Percentiles rank a stretch among this genome's conserved stretches.
phyloP scores from a whole-genome alignment of 768 basidiomycete species.

The Pholiota microspora region DNA sequence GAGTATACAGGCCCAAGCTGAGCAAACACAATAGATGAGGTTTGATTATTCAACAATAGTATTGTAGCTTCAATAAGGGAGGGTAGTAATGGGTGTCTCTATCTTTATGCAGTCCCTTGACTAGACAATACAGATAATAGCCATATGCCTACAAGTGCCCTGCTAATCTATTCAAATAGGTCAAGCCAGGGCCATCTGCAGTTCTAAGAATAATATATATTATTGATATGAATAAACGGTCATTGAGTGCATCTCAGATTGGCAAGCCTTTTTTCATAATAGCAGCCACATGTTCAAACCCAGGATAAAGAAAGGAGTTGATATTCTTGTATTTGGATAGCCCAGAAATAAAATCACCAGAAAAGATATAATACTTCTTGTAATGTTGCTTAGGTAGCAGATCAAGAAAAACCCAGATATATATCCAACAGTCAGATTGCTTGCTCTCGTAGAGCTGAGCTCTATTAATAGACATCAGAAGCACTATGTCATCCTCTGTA shows the following conservation, averaged over 20 bases:
- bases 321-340: constrained; percentile 20
- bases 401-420: constrained; percentile 36
- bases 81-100: constrained; percentile 30
- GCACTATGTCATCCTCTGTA: constrained; percentile 27
- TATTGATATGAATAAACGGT: not conserved
- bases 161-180: constrained; percentile 22
- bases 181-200: constrained; percentile 28
- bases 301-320: constrained; percentile 18
- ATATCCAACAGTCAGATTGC: constrained; percentile 29
- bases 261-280: not conserved
- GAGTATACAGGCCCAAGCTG: too few species aligned
- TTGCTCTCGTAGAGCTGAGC: constrained; percentile 30
- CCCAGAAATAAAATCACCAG: constrained; percentile 22
- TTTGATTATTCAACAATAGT: too few species aligned
- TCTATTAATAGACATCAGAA: constrained; percentile 28
- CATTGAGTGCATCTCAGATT: constrained; percentile 28
- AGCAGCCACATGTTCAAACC: constrained; percentile 14
- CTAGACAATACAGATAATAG: constrained; percentile 29
- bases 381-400: constrained; percentile 25
- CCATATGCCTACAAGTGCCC: constrained; percentile 23
- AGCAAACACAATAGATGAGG: too few species aligned
- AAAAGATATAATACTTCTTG: constrained; percentile 26
- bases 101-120: constrained; percentile 26
- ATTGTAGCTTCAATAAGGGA: constrained; percentile 22
- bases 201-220: constrained; percentile 3